phyloP scores from a whole-genome alignment of 192 early-diverging fungal genomes.

The Chytriomyces confervae region DNA sequence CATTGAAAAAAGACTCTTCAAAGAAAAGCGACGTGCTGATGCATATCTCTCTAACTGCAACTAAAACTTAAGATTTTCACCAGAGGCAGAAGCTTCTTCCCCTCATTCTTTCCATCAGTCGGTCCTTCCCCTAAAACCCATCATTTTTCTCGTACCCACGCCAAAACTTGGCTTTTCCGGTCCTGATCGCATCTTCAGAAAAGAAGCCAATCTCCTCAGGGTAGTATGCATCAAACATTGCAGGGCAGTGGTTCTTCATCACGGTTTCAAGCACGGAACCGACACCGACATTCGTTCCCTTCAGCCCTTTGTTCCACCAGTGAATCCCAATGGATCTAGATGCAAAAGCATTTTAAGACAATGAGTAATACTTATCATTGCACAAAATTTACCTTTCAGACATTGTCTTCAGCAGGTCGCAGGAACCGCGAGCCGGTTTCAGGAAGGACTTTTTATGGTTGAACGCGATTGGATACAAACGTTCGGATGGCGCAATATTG shows the following conservation, averaged over 20 bases:
- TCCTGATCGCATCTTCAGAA: not conserved
- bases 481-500: not conserved
- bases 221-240: conserved; percentile 25
- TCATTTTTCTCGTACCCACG: not conserved
- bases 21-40: too few species aligned
- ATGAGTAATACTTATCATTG: conserved; percentile 25
- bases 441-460: not conserved
- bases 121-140: not conserved
- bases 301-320: conserved; percentile 43
- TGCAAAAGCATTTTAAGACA: conserved; percentile 31
- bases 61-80: too few species aligned
- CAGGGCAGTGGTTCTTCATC: conserved; percentile 37
- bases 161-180: not conserved
- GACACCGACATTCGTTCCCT: not conserved
- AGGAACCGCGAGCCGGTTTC: conserved; percentile 3
- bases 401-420: conserved; percentile 5
- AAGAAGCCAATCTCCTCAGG: not conserved
- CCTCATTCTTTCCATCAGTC: too few species aligned
- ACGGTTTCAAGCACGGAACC: conserved; percentile 32
- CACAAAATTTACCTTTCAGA: conserved; percentile 29
- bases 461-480: conserved; percentile 16
- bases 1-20: too few species aligned
- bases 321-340: conserved; percentile 35
- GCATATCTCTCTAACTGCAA: too few species aligned
- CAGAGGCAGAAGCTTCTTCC: too few species aligned